These are phyloP conservation scores for Pythium apleroticum DNA, from an alignment of 352 stramenopile species.

Conservation along the genomic window DNA sequence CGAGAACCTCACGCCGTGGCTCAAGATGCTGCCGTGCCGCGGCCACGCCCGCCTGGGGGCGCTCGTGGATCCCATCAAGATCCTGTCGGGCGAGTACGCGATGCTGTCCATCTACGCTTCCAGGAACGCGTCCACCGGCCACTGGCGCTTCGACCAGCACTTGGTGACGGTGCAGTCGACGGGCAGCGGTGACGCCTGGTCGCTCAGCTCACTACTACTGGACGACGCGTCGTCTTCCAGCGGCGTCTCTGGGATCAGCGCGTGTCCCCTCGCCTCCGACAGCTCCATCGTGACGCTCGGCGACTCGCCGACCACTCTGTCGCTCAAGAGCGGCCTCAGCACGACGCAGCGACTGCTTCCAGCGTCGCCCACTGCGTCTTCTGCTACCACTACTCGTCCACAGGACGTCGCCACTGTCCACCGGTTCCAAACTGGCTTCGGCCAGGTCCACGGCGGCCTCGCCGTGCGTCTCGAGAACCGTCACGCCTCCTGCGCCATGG, in stretches of 20 bases:
- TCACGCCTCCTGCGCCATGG: constrained; percentile 48
- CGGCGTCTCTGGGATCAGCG: neutral
- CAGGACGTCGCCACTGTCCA: constrained; percentile 49
- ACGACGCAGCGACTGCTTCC: constrained; percentile 4
- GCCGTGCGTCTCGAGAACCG: constrained; percentile 65
- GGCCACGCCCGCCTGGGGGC: constrained; percentile 54
- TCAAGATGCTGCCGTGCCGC: constrained; percentile 87
- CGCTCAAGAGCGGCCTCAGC: neutral
- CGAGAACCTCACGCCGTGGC: constrained; percentile 87
- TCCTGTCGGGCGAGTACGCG: constrained; percentile 72
- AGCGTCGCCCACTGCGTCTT: neutral
- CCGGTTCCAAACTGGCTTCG: constrained; percentile 76
- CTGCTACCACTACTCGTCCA: neutral
- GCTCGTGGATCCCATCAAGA: constrained; percentile 73
- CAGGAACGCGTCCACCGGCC: constrained; percentile 13
- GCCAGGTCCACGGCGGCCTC: constrained; percentile 73
- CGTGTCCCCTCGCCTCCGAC: constrained; percentile 18
- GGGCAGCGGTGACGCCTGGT: constrained; percentile 32
- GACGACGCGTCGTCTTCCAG: constrained; percentile 5
- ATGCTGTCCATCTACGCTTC: constrained; percentile 55
- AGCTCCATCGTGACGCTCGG: constrained; percentile 13
- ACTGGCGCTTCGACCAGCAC: constrained; percentile 55
- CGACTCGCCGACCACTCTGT: constrained; percentile 5
- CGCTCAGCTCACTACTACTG: constrained; percentile 51
- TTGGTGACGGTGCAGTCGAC: constrained; percentile 51